Evolutionary conservation across 768 basidiomycete genomes (phyloP).

Genomic region (Tylopilus sp.): DNA sequence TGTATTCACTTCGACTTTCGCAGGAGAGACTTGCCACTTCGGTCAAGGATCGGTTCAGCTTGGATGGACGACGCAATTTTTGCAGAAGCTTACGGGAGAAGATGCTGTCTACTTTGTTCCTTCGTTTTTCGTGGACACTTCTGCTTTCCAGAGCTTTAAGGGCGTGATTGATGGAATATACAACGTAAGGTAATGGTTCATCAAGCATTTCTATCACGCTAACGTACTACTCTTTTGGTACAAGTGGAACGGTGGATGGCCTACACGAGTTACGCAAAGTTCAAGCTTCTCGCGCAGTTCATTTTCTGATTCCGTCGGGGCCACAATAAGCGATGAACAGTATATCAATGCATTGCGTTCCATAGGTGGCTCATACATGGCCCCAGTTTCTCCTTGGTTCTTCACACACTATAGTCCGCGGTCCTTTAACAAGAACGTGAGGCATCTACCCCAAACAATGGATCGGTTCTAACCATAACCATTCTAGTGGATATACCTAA

Average conservation of each 20-base stretch:
- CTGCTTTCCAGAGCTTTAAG: conserved; percentile 42
- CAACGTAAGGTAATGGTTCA: conserved; percentile 40
- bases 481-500: conserved; percentile 60
- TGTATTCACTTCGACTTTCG: conserved; percentile 66
- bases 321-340: conserved; percentile 49
- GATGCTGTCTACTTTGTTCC: conserved; percentile 61
- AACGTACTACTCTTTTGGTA: conserved; percentile 12
- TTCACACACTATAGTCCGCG: conserved; percentile 72
- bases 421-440: conserved; percentile 70
- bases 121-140: conserved; percentile 62
- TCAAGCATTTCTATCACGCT: conserved; percentile 5
- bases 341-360: conserved; percentile 46
- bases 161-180: conserved; percentile 57
- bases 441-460: conserved; percentile 15
- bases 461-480: conserved; percentile 1
- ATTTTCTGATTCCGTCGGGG: conserved; percentile 39
- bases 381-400: conserved; percentile 70
- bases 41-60: conserved; percentile 48
- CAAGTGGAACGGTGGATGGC: conserved; percentile 83
- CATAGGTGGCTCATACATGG: conserved; percentile 39
- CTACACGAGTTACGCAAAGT: conserved; percentile 48
- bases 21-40: conserved; percentile 67
- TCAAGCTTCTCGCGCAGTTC: conserved; percentile 23
- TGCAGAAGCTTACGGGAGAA: conserved; percentile 42
- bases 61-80: conserved; percentile 59